Base-by-base conservation (phyloP, 2,329 filamentous ascomycete species). In the Metarhizium album region DNA sequence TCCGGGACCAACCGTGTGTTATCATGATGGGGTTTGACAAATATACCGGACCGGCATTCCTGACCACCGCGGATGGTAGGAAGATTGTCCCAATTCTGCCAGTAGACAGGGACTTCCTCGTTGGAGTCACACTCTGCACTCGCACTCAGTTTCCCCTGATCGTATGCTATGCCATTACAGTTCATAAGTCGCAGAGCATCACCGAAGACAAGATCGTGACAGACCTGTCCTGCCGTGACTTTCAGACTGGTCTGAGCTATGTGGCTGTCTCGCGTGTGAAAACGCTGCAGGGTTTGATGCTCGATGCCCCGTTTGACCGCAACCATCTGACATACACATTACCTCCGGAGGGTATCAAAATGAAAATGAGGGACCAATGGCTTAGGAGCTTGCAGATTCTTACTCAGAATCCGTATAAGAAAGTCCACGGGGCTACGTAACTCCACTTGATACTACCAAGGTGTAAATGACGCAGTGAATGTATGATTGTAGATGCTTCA, bases 11-110 rank as follows among this genome's bases (percentile, higher is more conserved):
- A 29, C 53, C 49, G 16, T 54, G 47, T 46, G 47, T 47, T 22
- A 50, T 54, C 35, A 54, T 52, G 33, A 54, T 54, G 42, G 52
- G 52, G 52, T 52, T 52, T 54, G 24, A 47, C 35, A 54, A 54
- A 22, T 54, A 52, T 50, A 52, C 14, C 11, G 47, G 52, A 27
- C 52, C 49, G 42, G 49, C 42, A 37, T 52, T 54, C 49, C 42
- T 52, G 29, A 54, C 47, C 18, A 52, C 49, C 38, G 18, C 47
- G 7, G 45, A 48, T 52, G 24, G 24, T 27, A 27, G 24, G 24
- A 27, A 27, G 24, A 27, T 27, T 50, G 23, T 54, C 20, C 50
- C 47, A 31, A 52, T 54, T 50, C 49, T 54, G 8, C 52, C 27
- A n/a, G 52, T 52, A 40, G 16, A 20, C 18, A 42, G 16, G 18